Evolutionary conservation across 768 basidiomycete species (phyloP).

Genomic region (Daedaleopsis nitida): DNA sequence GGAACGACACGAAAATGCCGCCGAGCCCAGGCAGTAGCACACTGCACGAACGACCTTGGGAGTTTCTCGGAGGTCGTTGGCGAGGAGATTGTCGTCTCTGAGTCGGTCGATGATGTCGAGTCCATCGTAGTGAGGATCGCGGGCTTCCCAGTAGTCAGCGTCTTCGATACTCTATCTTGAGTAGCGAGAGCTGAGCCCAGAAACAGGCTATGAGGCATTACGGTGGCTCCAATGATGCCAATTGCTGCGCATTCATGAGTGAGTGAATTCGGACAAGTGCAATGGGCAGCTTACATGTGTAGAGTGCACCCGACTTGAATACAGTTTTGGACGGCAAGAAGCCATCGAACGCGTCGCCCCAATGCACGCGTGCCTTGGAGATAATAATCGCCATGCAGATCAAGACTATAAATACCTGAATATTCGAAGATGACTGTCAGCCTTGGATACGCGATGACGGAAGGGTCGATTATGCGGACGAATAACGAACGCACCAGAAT

Average conservation of each 20-base stretch:
- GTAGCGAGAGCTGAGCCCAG: slow-evolving; percentile 86
- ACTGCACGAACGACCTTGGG: slow-evolving; percentile 6
- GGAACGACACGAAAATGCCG: slow-evolving; percentile 28
- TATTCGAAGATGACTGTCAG: background rate
- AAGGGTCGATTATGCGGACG: background rate
- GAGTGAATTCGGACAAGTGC: slow-evolving; percentile 21
- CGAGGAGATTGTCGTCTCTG: slow-evolving; percentile 17
- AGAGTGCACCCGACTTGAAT: slow-evolving; percentile 57
- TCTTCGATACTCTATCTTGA: slow-evolving; percentile 63
- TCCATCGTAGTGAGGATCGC: slow-evolving; percentile 3
- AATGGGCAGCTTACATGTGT: slow-evolving; percentile 55
- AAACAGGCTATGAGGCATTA: slow-evolving; percentile 94
- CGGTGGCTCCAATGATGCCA: slow-evolving; percentile 80
- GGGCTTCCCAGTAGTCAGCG: slow-evolving; percentile 6
- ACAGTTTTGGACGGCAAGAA: slow-evolving; percentile 72
- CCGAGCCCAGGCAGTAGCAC: slow-evolving; percentile 2
- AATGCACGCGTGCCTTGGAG: slow-evolving; percentile 66
- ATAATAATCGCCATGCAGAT: slow-evolving; percentile 80
- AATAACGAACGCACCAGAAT: slow-evolving; percentile 47
- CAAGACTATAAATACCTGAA: slow-evolving; percentile 51
- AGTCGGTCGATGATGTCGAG: slow-evolving; percentile 4
- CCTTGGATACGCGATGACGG: slow-evolving; percentile 4
- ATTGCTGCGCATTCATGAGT: slow-evolving; percentile 46
- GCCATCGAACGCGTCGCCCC: slow-evolving; percentile 74
- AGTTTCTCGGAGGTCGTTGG: slow-evolving; percentile 26